These are phyloP conservation scores for Metarhizium robertsii DNA, from an alignment of 2,329 filamentous ascomycete genomes.

Conservation along the genomic window DNA sequence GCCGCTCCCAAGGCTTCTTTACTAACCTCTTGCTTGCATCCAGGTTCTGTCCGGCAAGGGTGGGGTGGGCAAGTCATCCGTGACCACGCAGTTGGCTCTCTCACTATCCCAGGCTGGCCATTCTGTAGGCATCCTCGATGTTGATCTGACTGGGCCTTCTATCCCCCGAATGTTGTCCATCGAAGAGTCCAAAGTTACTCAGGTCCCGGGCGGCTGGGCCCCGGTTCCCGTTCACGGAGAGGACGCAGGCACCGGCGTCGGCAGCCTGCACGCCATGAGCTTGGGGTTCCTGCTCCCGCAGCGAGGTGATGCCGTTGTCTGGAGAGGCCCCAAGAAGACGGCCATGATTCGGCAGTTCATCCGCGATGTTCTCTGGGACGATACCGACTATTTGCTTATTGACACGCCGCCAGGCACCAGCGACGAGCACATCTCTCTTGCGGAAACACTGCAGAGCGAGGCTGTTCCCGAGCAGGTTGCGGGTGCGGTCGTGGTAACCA, in stretches of 20 bases:
- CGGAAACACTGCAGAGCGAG: constrained; percentile 67
- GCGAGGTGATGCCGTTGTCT: constrained; percentile 86
- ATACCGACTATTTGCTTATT: constrained; percentile 85
- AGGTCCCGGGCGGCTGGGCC: constrained; percentile 85
- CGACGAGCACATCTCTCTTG: constrained; percentile 93
- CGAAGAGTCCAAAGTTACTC: constrained; percentile 80
- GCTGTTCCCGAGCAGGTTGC: constrained; percentile 60
- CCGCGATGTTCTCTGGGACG: constrained; percentile 79
- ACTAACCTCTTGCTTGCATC: constrained; percentile 9
- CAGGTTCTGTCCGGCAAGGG: constrained; percentile 90
- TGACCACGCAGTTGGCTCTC: constrained; percentile 93
- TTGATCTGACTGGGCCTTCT: constrained; percentile 91
- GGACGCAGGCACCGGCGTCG: constrained; percentile 40
- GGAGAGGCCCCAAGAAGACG: constrained; percentile 97
- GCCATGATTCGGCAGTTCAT: constrained; percentile 98
- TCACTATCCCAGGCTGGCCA: constrained; percentile 77
- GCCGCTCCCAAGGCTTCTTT: background rate
- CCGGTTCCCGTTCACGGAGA: constrained; percentile 74
- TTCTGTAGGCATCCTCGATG: constrained; percentile 88
- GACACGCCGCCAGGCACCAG: constrained; percentile 95
- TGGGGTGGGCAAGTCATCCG: constrained; percentile 93
- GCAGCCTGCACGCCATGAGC: constrained; percentile 76
- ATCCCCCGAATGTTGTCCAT: constrained; percentile 93
- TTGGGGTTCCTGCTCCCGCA: constrained; percentile 80
- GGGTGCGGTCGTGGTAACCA: constrained; percentile 91